These are phyloP conservation scores for Steccherinum ochraceum DNA, from an alignment of 768 basidiomycete species.

Conservation along the genomic window DNA sequence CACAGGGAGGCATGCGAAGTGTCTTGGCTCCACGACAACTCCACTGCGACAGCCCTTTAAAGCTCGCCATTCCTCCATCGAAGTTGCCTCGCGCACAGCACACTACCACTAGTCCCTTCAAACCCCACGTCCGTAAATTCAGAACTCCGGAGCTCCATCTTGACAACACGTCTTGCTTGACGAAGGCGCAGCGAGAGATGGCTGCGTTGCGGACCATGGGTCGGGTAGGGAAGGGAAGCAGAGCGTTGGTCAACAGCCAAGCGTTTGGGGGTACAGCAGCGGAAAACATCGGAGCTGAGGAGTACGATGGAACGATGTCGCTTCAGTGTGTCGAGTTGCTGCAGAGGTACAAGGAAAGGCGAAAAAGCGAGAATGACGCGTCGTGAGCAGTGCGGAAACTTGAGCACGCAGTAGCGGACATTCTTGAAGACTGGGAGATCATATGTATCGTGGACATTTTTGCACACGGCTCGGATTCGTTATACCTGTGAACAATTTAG, in stretches of 20 bases:
- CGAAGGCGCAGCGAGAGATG: not conserved
- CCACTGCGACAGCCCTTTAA: too few relatives aligned
- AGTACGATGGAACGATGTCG: not conserved
- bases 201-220: not conserved
- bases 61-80: not conserved
- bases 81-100: not conserved
- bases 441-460: too few relatives aligned
- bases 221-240: not conserved
- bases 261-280: not conserved
- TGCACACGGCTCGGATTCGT: too few relatives aligned
- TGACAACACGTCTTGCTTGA: not conserved
- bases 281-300: not conserved
- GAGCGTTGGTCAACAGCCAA: not conserved
- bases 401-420: too few relatives aligned
- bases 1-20: not conserved
- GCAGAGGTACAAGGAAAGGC: not conserved
- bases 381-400: too few relatives aligned
- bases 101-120: not conserved
- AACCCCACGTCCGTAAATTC: not conserved
- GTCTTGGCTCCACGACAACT: not conserved
- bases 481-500: too few relatives aligned
- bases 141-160: not conserved
- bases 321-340: not conserved
- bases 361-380: not conserved
- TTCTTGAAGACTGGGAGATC: too few relatives aligned